Evolutionary conservation across 1,139 yeast genomes (phyloP), one percentile per base, ranked within the genome.

Genomic region (Taphrina betulina): DNA sequence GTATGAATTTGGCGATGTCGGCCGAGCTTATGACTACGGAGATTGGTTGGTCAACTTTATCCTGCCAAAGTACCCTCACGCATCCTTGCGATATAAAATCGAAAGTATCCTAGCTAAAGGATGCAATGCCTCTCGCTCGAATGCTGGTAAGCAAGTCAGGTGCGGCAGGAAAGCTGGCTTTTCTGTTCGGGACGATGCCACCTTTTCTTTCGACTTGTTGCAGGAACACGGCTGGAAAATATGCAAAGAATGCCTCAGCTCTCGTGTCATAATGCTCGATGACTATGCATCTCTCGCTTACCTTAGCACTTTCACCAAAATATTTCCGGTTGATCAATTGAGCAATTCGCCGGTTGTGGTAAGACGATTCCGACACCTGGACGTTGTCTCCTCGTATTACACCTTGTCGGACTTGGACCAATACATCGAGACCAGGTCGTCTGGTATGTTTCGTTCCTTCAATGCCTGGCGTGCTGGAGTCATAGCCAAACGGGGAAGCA

Each of bases 1-100:
- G 38, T 43, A 43, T 29, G 48, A 43, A 33, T 43, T 43, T 20
- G 48, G 48, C 8, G 38, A 43, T 33, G 31, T 43, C 7, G 48
- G 48, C 26, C 19, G 26, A 14, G 28, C 38, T 7, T 43, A 43
- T 31, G 12, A 2, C n/a, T 29, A 14, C 14, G 48, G 48, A 2
- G 48, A 43, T 16, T 43, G 48, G 48, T 31, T 37, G 3, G 17
- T 43, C 16, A 17, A 20, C 5, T 43, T 31, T 31, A 24, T 43
- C 5, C 14, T 29, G 10, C n/a, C 2, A 24, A 14, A 19, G 2
- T 12, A 16, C 4, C 22, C 16, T 7, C 5, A 19, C 12, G 8
- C 28, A 16, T 23, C 28, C 7, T 22, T 43, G 38, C 48, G 48
- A 5, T 43, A 31, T 19, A 33, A 17, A 7, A 20, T 43, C 10